A percentile compares a stretch with the other conserved stretches of the same genome.
phyloP scores from a whole-genome alignment of 2,329 filamentous ascomycete genomes.

The Lasiodiplodia citricola region DNA sequence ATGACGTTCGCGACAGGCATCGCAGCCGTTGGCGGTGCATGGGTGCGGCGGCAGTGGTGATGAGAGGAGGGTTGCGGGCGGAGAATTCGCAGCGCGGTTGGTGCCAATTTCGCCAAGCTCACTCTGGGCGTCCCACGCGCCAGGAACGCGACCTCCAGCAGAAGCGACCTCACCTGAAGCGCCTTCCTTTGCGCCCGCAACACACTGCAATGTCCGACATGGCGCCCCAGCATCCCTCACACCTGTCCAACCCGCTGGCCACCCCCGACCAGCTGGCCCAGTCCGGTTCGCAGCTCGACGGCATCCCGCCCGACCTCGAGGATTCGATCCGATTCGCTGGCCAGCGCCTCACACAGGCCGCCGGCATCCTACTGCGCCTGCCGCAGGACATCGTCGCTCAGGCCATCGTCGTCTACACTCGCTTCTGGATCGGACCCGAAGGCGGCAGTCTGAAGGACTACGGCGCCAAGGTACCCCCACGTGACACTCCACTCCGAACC shows the following conservation, averaged over 20 bases:
- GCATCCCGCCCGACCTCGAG: slow-evolving; percentile 71
- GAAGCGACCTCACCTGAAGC: slow-evolving; percentile 9
- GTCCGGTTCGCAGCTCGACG: slow-evolving; percentile 60
- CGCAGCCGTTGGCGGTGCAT: background rate
- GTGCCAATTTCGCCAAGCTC: slow-evolving; percentile 16
- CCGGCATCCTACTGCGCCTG: slow-evolving; percentile 79
- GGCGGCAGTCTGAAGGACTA: slow-evolving; percentile 56
- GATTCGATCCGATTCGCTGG: slow-evolving; percentile 74
- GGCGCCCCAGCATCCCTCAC: slow-evolving; percentile 20
- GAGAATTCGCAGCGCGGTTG: background rate
- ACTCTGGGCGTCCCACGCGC: background rate
- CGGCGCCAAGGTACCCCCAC: slow-evolving; percentile 60
- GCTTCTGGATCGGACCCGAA: slow-evolving; percentile 74
- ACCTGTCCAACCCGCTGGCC: slow-evolving; percentile 68
- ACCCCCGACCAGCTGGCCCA: slow-evolving; percentile 71
- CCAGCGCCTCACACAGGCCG: slow-evolving; percentile 76
- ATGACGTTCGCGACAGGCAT: slow-evolving; percentile 6
- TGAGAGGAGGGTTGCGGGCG: slow-evolving; percentile 6
- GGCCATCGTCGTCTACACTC: slow-evolving; percentile 79
- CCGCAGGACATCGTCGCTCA: slow-evolving; percentile 86
- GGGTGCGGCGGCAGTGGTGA: background rate
- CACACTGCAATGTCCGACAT: slow-evolving; percentile 18
- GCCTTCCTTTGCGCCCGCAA: background rate
- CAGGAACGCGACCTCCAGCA: background rate
- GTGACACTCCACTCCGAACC: slow-evolving; percentile 2